phyloP scores from a whole-genome alignment of 345 rosid genomes.

The Geranium brycei region DNA sequence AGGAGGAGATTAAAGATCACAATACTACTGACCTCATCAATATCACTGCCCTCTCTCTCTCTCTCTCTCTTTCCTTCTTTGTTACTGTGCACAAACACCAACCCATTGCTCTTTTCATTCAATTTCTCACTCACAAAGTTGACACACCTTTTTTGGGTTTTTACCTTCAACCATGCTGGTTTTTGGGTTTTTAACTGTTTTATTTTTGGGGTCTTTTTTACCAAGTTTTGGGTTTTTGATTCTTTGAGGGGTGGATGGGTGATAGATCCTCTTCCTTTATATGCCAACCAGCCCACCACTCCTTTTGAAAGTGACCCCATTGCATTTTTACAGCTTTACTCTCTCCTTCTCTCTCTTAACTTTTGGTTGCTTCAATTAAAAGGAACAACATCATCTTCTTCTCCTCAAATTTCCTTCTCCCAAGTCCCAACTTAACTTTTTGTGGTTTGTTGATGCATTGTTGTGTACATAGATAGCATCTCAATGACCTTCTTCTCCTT shows the following conservation, averaged over 20 bases:
- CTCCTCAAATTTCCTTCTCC: slow-evolving; percentile 12
- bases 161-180: too few species aligned
- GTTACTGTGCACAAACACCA: slow-evolving; percentile 13
- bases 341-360: neutral
- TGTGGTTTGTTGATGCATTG: slow-evolving; percentile 8
- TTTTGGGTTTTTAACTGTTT: neutral
- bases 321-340: slow-evolving; percentile 1
- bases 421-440: slow-evolving; percentile 11
- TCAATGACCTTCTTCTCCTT: slow-evolving; percentile 4
- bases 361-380: slow-evolving; percentile 32
- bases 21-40: slow-evolving; percentile 26
- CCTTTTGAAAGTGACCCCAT: slow-evolving; percentile 34
- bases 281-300: slow-evolving; percentile 22
- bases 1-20: slow-evolving; percentile 31
- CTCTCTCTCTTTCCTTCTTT: slow-evolving; percentile 18
- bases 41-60: slow-evolving; percentile 21
- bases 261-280: slow-evolving; percentile 15
- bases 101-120: neutral
- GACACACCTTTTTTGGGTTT: too few species aligned
- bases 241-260: too few species aligned
- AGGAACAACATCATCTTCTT: slow-evolving; percentile 20
- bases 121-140: neutral
- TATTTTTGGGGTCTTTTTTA: slow-evolving; percentile 3
- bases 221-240: slow-evolving; percentile 1
- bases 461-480: slow-evolving; percentile 19